These are phyloP conservation scores for Ilex asprella DNA, from an alignment of 257 asterid species.

Conservation along the genomic window DNA sequence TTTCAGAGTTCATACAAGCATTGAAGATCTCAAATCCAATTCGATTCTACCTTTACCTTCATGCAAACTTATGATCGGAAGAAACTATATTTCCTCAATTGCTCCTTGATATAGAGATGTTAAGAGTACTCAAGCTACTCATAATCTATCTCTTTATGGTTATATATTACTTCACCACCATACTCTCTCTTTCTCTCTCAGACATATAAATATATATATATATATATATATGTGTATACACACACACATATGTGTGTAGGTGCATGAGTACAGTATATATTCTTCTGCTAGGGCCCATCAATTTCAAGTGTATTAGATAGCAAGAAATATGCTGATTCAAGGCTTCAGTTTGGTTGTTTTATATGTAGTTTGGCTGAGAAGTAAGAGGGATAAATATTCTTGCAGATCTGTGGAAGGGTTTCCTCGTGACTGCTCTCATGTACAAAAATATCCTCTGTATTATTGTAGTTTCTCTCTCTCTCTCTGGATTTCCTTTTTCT, in stretches of 20 bases:
- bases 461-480: neutral
- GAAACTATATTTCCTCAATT: neutral
- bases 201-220: conserved; percentile 5
- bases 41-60: no score
- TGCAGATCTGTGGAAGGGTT: conserved; percentile 22
- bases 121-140: no score
- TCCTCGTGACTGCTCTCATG: conserved; percentile 41
- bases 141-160: no score
- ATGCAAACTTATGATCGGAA: neutral
- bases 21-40: neutral
- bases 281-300: conserved; percentile 26
- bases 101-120: no score
- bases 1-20: neutral
- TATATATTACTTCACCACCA: no score
- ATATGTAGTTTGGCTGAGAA: conserved; percentile 24
- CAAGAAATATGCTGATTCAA: conserved; percentile 20
- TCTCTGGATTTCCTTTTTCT: conserved; percentile 1
- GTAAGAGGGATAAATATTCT: conserved; percentile 31
- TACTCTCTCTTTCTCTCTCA: neutral
- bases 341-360: conserved; percentile 33
- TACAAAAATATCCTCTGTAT: conserved; percentile 13
- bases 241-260: neutral
- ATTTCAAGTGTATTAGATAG: conserved; percentile 22
- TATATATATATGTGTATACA: neutral
- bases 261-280: conserved; percentile 19